Base-by-base conservation (phyloP, 2,329 filamentous ascomycete species). In the Botrytis paeoniae region DNA sequence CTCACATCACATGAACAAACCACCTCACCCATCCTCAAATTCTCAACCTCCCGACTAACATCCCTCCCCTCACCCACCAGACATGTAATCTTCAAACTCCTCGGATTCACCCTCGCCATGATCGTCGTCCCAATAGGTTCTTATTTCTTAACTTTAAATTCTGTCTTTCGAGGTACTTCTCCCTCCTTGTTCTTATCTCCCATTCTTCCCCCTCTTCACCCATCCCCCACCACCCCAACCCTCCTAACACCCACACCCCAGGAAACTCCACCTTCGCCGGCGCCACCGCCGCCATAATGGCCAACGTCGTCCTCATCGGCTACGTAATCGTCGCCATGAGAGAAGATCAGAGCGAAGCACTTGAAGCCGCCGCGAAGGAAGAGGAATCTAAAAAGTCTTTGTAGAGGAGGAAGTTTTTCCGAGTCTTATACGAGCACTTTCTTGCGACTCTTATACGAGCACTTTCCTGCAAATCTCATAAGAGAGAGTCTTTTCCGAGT, bases 101-200 rank as follows among this genome's bases (percentile, higher is more conserved):
- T 98, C 25, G 91, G 88, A 76, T 98, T 98, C 84, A 97, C 95
- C 0, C 85, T 95, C 57, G 95, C 94, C 80, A 98, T 99, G 95
- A 88, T 98, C 74, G 88, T 92, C 25, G 83, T 93, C 32, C 96
- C 96, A 22, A 93, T 99, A 78, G 91, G 93, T 59, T 94, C 92
- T 60, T 99, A 98, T 83, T 99, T 97, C 82, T 79, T 92, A 63
- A 92, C 93, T 0, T 86, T 97, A 41, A 88, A 95, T 80, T 87
- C 85, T 0, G 78, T 98, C 41, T 98, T 97, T 83, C 85, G 86
- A 78, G 95, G 95, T 95, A 84, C 72, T 84, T 80, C 62, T 60
- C 35, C 25, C 25, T 63, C 75, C 39, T 75, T 1, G 1, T 37
- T 45, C 43, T 45, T 8, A 22, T 41, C 29, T 9, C 3, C 16